These are phyloP conservation scores for Rosa chinensis DNA, from an alignment of 306 rosid species.

Conservation along the genomic window DNA sequence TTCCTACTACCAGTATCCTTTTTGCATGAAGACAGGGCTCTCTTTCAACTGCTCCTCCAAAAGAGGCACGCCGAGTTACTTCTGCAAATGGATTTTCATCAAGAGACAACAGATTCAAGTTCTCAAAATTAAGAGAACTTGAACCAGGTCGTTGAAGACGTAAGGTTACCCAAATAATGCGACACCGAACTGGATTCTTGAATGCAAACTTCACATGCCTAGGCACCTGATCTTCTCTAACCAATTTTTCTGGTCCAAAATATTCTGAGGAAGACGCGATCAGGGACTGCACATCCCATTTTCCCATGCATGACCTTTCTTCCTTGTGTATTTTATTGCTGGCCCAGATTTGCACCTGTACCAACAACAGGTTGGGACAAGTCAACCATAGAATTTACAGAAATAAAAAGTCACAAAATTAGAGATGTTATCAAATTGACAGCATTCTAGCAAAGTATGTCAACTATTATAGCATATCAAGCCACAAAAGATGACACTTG, in stretches of 20 bases:
- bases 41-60: slow-evolving; percentile 71
- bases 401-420: neutral
- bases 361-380: slow-evolving; percentile 22
- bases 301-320: slow-evolving; percentile 90
- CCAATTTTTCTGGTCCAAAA: slow-evolving; percentile 65
- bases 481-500: neutral
- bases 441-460: neutral
- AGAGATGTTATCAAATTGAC: neutral
- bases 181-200: slow-evolving; percentile 79
- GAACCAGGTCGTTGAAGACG: slow-evolving; percentile 85
- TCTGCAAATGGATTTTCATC: slow-evolving; percentile 89
- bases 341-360: slow-evolving; percentile 97
- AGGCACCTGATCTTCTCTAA: slow-evolving; percentile 52
- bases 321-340: slow-evolving; percentile 88
- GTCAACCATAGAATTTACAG: slow-evolving; percentile 12
- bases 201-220: slow-evolving; percentile 84
- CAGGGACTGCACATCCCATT: slow-evolving; percentile 92
- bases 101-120: slow-evolving; percentile 71
- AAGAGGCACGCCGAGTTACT: slow-evolving; percentile 70
- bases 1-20: slow-evolving; percentile 84
- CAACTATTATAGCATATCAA: neutral
- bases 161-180: slow-evolving; percentile 85
- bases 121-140: slow-evolving; percentile 67
- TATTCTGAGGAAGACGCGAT: slow-evolving; percentile 63
- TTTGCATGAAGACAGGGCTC: slow-evolving; percentile 92